Evolutionary conservation across 1,139 yeast species (phyloP), one percentile per base, ranked within the genome.

Genomic region (Kluyveromyces sp.): DNA sequence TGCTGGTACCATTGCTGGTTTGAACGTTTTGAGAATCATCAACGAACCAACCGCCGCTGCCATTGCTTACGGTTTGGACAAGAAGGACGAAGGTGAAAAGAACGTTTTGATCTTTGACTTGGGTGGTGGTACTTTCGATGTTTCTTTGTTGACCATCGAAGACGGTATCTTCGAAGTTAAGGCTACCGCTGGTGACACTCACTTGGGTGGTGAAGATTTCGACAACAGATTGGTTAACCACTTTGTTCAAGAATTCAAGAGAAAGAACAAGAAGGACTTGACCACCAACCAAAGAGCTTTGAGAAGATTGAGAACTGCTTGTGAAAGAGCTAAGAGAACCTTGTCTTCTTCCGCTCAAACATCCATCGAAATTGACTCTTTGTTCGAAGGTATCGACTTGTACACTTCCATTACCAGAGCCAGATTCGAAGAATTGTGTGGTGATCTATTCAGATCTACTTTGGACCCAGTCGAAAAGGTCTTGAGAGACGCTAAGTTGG

Each of bases 71-170:
- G 97, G 97, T 83, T 83, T 89, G 68, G 96, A 92, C 77, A 92
- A 88, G 75, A 88, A 60, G 52, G 80, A 79, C 61, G 86, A 80
- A 57, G 81, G 83, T 68, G 96, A 89, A 78, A 85, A 81, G 75
- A 83, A 83, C 71, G 95, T 90, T 59, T 79, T 90, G 68, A 89
- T 90, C 69, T 89, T 89, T 79, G 97, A 89, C 76, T 82, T 89
- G 70, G 97, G 97, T 84, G 96, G 97, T 77, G 97, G 97, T 81
- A 90, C 97, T 69, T 90, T 90, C 75, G 97, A 90, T 87, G 97
- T 90, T 57, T 90, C 97, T 50, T 78, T 90, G 63, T 79, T 90
- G 72, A 83, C 89, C 75, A 88, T 90, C 69, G 95, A 90, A 70
- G 97, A 90, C 71, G 97, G 97, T 81, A 90, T 90, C 70, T 90